phyloP scores from a whole-genome alignment of 192 early-diverging fungal genomes.

The Backusella australiensis region DNA sequence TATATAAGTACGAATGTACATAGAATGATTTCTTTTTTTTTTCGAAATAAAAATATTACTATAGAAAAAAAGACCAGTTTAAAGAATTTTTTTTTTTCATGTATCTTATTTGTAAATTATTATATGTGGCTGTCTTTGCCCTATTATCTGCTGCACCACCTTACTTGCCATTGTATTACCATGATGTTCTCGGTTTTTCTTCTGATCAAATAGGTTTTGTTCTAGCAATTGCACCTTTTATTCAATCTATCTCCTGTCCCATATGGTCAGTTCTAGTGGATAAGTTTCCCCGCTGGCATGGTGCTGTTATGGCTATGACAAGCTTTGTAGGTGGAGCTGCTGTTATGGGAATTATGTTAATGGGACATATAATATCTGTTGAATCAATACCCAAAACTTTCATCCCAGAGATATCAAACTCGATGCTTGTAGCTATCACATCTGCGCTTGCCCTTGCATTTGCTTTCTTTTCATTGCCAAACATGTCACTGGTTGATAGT shows the following conservation, averaged over 20 bases:
- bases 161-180: constrained; percentile 36
- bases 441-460: constrained; percentile 12
- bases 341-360: constrained; percentile 22
- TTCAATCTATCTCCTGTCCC: constrained; percentile 36
- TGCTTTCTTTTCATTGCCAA: constrained; percentile 36
- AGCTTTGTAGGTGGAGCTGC: constrained; percentile 20
- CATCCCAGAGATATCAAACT: background rate
- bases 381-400: background rate
- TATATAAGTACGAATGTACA: background rate
- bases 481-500: constrained; percentile 38
- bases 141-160: constrained; percentile 20
- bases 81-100: background rate
- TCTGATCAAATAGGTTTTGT: constrained; percentile 35
- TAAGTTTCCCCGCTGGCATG: constrained; percentile 24
- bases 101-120: constrained; percentile 25
- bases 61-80: background rate
- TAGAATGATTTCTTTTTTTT: background rate
- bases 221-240: constrained; percentile 38
- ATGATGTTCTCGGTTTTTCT: constrained; percentile 19
- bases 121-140: constrained; percentile 28
- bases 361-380: background rate
- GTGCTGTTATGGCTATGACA: constrained; percentile 23
- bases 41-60: background rate
- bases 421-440: background rate
- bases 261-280: constrained; percentile 36